These are phyloP conservation scores for Rhodotorula sp. DNA, from an alignment of 1,284 basidiomycete genomes.

Conservation along the genomic window DNA sequence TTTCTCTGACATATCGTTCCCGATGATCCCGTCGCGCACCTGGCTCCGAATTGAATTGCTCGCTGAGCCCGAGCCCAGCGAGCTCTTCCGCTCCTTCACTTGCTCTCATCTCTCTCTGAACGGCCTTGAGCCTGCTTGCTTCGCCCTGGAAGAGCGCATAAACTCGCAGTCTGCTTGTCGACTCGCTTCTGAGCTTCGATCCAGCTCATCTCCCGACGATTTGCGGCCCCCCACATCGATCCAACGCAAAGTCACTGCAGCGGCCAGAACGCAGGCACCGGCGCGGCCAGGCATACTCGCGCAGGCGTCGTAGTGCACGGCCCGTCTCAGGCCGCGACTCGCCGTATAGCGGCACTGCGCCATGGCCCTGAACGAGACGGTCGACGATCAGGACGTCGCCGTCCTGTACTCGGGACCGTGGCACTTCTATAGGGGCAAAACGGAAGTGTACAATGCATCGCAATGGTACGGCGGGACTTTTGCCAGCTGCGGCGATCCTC, in stretches of 20 bases:
- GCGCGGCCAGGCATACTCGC: background rate
- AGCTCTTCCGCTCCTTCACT: background rate
- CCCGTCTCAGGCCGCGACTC: background rate
- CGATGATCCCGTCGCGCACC: too few relatives aligned
- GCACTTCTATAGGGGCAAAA: background rate
- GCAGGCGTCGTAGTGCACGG: background rate
- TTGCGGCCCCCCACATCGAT: too few relatives aligned
- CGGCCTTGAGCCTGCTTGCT: background rate
- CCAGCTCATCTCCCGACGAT: background rate
- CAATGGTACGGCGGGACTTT: background rate
- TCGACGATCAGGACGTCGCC: constrained; percentile 13
- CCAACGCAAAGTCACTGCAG: too few relatives aligned
- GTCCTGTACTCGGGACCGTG: constrained; percentile 6
- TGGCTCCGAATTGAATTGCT: background rate
- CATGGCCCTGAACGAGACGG: background rate
- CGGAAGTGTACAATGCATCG: background rate
- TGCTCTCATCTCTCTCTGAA: background rate
- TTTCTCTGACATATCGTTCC: too few relatives aligned
- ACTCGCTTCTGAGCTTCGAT: background rate
- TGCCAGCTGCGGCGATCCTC: background rate
- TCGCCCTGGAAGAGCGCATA: background rate
- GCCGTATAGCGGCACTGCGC: background rate
- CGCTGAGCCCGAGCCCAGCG: too few relatives aligned
- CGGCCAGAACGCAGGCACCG: background rate
- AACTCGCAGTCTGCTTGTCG: background rate